Conservation (phyloP, 1,139 yeast species). For the Saccharomyces hybrid region DNA sequence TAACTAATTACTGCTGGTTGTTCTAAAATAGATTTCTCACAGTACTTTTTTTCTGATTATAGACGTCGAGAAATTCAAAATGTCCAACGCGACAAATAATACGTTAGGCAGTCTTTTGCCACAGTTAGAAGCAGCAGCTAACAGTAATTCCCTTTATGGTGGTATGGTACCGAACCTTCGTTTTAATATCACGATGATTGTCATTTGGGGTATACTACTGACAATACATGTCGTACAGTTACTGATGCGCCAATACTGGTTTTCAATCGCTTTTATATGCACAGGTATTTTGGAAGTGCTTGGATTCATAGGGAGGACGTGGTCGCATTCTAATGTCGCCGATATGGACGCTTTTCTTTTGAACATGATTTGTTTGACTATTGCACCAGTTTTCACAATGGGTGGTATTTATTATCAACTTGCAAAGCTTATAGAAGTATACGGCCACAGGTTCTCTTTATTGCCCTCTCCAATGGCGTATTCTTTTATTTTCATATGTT, state of each 20-base stretch:
- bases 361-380: slow-evolving; percentile 63
- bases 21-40: neutral
- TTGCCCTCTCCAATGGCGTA: slow-evolving; percentile 66
- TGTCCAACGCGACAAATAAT: slow-evolving; percentile 2
- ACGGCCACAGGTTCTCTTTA: slow-evolving; percentile 54
- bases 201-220: slow-evolving; percentile 41
- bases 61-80: neutral
- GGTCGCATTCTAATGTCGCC: slow-evolving; percentile 36
- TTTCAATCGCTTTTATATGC: slow-evolving; percentile 49
- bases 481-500: slow-evolving; percentile 56
- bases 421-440: slow-evolving; percentile 64
- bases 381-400: slow-evolving; percentile 86
- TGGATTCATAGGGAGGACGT: slow-evolving; percentile 63
- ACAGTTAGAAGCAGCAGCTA: neutral
- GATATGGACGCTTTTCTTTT: slow-evolving; percentile 43
- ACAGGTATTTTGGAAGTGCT: slow-evolving; percentile 58
- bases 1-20: neutral
- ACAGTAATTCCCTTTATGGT: slow-evolving; percentile 15
- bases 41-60: neutral
- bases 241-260: slow-evolving; percentile 65
- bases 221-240: slow-evolving; percentile 38
- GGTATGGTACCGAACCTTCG: slow-evolving; percentile 27
- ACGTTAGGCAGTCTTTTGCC: neutral
- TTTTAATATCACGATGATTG: slow-evolving; percentile 42
- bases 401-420: slow-evolving; percentile 76